Base-by-base conservation (phyloP, 1,284 basidiomycete genomes). In the Microbotryum lychnidis-dioicae region DNA sequence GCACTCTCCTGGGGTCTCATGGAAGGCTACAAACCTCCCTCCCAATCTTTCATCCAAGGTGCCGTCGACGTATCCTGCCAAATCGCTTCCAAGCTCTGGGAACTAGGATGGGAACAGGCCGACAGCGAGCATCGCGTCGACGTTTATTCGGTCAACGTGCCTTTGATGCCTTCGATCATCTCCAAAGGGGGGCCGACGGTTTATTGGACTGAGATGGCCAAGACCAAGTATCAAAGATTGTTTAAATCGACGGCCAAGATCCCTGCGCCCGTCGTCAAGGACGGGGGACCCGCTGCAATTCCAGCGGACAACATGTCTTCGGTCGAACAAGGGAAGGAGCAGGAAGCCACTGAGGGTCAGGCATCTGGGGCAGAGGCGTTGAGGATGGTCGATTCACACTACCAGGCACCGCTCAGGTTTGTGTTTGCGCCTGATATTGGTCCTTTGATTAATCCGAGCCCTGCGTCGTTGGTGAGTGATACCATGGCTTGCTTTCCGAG, bases 1-100 rank as follows among this genome's bases (percentile, higher is more conserved):
- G 85, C 88, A 0, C 73, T 96, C 33, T 91, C 88, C 0, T 96
- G 91, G 73, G 91, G 89, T 37, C 87, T 83, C 23, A 84, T 93
- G 61, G 74, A 81, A 48, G 81, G 83, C 65, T 87, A 88, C 5
- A 86, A 85, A 14, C 84, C 89, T 1, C 67, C 67, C 4, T 29
- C 57, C 7, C 44, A 74, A 4, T 69, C 77, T 10, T 79, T 82
- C 50, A 77, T 83, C 67, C 80, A 84, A 42, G 86, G 87, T 16
- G 89, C 91, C 1, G 83, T 91, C 71, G 74, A 76, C 12, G 79
- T 90, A 27, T 80, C 85, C 9, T 77, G 81, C 51, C 79, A 81
- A 23, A 86, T 96, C 68, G 82, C 91, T 68, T 75, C 79, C 53
- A 77, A 85, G 62, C 79, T 96, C 18, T 91, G 85, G 83, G 73